Conservation (phyloP, 1,284 basidiomycete genomes). For the Taiwanofungus camphoratus region DNA sequence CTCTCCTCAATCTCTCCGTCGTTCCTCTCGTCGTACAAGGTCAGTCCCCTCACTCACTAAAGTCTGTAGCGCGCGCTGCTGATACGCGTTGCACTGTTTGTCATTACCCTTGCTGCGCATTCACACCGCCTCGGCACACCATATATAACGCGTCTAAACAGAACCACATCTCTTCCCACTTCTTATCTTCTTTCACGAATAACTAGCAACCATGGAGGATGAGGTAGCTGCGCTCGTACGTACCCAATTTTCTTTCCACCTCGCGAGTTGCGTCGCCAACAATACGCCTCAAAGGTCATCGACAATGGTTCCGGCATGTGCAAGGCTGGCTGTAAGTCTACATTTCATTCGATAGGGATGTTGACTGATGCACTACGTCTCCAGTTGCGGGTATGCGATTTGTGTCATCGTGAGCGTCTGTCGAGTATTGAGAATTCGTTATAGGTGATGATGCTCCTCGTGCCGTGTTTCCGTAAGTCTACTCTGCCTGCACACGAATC, state of each 20-base stretch:
- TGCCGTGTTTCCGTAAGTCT: slow-evolving; percentile 62
- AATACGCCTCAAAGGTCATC: slow-evolving; percentile 46
- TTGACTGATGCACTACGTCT: slow-evolving; percentile 22
- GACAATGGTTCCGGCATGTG: slow-evolving; percentile 90
- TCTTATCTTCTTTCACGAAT: slow-evolving; percentile 21
- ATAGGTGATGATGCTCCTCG: slow-evolving; percentile 66
- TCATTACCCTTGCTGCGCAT: slow-evolving; percentile 13
- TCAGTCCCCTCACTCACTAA: slow-evolving; percentile 10
- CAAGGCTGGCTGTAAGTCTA: slow-evolving; percentile 82
- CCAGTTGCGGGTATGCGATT: slow-evolving; percentile 44
- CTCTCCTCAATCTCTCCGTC: slow-evolving; percentile 27
- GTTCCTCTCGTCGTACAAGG: slow-evolving; percentile 18
- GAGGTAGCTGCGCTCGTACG: slow-evolving; percentile 32
- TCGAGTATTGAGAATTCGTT: slow-evolving; percentile 2
- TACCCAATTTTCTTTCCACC: slow-evolving; percentile 1
- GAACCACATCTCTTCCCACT: slow-evolving; percentile 14
- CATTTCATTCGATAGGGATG: slow-evolving; percentile 12
- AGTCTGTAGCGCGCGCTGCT: slow-evolving; percentile 13
- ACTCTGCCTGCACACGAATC: neutral
- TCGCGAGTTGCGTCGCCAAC: neutral
- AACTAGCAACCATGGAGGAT: slow-evolving; percentile 30
- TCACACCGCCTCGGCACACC: slow-evolving; percentile 14
- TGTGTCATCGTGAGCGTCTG: neutral
- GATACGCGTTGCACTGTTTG: too few relatives aligned
- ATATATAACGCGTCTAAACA: slow-evolving; percentile 15